Percentiles rank a stretch among this genome's conserved stretches.
Conservation (phyloP, 257 asterid species). For the Capsicum chinense region DNA sequence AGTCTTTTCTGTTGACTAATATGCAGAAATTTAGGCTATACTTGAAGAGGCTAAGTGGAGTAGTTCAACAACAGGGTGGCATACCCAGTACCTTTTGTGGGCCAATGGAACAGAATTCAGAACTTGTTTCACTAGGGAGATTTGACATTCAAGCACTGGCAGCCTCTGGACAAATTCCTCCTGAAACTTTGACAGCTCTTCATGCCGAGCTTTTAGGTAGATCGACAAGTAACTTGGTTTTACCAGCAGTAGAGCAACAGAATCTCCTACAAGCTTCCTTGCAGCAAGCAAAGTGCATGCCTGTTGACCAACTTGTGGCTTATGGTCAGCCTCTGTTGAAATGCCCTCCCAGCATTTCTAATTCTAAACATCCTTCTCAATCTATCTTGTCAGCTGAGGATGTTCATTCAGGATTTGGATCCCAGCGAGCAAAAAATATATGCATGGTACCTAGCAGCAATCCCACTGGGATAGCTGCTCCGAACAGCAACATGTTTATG, state of each 20-base stretch:
- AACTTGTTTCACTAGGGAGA: constrained; percentile 61
- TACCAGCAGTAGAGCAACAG: constrained; percentile 64
- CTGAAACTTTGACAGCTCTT: constrained; percentile 65
- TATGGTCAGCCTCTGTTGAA: constrained; percentile 62
- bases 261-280: constrained; percentile 58
- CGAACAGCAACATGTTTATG: constrained; percentile 45
- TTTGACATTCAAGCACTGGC: constrained; percentile 72
- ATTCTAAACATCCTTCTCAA: constrained; percentile 53
- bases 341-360: constrained; percentile 55
- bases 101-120: constrained; percentile 59
- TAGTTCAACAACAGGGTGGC: constrained; percentile 69
- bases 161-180: constrained; percentile 72
- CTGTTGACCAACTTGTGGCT: constrained; percentile 54
- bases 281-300: constrained; percentile 55
- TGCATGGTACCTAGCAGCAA: constrained; percentile 45
- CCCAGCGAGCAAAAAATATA: constrained; percentile 54
- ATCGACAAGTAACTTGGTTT: constrained; percentile 55
- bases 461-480: constrained; percentile 42
- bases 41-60: constrained; percentile 81
- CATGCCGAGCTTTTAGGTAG: constrained; percentile 69
- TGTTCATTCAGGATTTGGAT: constrained; percentile 47
- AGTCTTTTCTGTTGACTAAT: constrained; percentile 34
- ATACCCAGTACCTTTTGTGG: constrained; percentile 63
- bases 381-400: constrained; percentile 44
- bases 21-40: constrained; percentile 82